A percentile compares a stretch with the other conserved stretches of the same genome.
Evolutionary conservation across 2,329 filamentous ascomycete genomes (phyloP).

Genomic region (Orbilia quercus): DNA sequence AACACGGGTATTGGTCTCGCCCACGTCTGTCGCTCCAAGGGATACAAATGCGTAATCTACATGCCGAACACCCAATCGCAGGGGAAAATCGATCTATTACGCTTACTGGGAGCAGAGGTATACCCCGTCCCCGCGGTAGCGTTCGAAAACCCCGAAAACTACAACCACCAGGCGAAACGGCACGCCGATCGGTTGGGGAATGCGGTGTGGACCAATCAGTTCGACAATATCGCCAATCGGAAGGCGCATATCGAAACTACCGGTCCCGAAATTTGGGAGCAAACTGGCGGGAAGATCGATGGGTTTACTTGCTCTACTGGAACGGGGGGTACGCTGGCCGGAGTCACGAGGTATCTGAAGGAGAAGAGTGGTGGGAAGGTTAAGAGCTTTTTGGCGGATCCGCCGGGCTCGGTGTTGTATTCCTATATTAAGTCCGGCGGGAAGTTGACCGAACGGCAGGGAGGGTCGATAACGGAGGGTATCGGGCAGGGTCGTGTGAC

Average conservation of each 20-base stretch:
- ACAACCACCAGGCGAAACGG: constrained; percentile 93
- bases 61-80: constrained; percentile 99
- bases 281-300: constrained; percentile 85
- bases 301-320: constrained; percentile 96
- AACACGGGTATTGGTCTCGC: constrained; percentile 98
- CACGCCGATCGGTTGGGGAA: constrained; percentile 79
- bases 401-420: constrained; percentile 91
- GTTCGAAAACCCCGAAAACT: constrained; percentile 94
- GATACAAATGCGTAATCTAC: constrained; percentile 97
- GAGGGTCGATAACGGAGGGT: constrained; percentile 93
- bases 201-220: constrained; percentile 98
- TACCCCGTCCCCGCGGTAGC: constrained; percentile 95
- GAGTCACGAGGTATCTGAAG: constrained; percentile 88
- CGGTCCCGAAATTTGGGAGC: constrained; percentile 95
- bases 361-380: constrained; percentile 80
- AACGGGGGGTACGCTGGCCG: constrained; percentile 90
- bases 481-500: constrained; percentile 97
- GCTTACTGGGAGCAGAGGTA: constrained; percentile 91
- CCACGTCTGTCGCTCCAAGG: constrained; percentile 90
- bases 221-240: constrained; percentile 94
- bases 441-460: constrained; percentile 80
- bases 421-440: constrained; percentile 89
- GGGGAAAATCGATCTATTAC: constrained; percentile 93
- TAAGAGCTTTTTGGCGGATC: constrained; percentile 90
- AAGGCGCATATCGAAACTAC: constrained; percentile 96